Base-by-base conservation (phyloP, 2,329 filamentous ascomycete species). In the Arthrobotrys entomopaga region DNA sequence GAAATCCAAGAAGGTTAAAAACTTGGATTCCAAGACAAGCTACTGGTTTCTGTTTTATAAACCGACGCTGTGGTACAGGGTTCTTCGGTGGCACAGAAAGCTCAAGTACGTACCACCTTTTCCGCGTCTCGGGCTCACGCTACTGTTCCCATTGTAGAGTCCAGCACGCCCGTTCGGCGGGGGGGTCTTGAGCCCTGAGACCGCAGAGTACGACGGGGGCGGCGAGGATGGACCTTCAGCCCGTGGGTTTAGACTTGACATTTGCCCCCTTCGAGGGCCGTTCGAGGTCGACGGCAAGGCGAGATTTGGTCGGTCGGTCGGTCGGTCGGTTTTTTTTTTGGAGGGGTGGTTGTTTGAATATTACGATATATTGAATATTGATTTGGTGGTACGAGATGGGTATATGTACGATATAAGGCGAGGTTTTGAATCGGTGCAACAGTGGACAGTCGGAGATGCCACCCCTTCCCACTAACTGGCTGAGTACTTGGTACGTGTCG, bases 181-280 rank as follows among this genome's bases (percentile, higher is more conserved):
- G 26, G 70, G 70, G 26, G 70, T 74, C 50, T 74, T 74, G n/a
- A 74, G 63, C 4, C 70, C 70, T n/a, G 70, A 74, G 38, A 74
- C 70, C 6, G 63, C 70, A 46, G 70, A 29, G 46, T 74, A 74
- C 63, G 63, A 67, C 63, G 70, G 70, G 54, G 70, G 70, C 52
- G 70, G 70, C 42, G 70, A 74, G 52, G 70, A 74, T 52, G 70
- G 70, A 67, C 70, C 70, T 74, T 74, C 70, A 67, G 70, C 70
- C 70, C 70, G 42, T 61, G 63, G 63, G 48, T 74, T 74, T 63
- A 74, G 50, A 24, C 49, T 67, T 67, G 70, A 74, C 70, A 74
- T 74, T 48, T 74, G 70, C 70, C 70, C 70, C 16, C 13, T 57
- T 67, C 49, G 42, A 74, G 70, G 70, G 70, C 70, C 63, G 67